phyloP scores from a whole-genome alignment of 352 stramenopile species.

The Phytopythium boreale region DNA sequence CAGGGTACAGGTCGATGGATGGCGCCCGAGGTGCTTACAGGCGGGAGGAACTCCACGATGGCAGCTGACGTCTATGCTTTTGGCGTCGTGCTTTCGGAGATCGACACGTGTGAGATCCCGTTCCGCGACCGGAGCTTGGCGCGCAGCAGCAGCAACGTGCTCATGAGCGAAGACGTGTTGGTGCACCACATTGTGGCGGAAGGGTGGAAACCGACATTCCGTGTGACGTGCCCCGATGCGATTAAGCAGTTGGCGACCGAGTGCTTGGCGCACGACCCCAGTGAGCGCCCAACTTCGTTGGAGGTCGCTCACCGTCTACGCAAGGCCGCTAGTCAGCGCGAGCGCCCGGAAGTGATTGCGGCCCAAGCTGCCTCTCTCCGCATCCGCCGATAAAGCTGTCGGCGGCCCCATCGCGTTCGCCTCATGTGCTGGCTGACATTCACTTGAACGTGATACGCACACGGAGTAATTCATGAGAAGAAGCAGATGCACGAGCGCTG shows the following conservation, averaged over 20 bases:
- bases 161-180: constrained; percentile 34
- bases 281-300: constrained; percentile 34
- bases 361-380: constrained; percentile 25
- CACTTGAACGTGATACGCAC: neutral
- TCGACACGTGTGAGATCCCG: constrained; percentile 66
- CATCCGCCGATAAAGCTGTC: constrained; percentile 16
- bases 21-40: constrained; percentile 78
- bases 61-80: constrained; percentile 88
- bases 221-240: constrained; percentile 32
- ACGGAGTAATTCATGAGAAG: neutral
- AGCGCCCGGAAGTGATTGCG: constrained; percentile 21
- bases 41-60: constrained; percentile 60
- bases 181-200: constrained; percentile 51
- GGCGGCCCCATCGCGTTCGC: too few species aligned
- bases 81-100: constrained; percentile 76
- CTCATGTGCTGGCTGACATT: too few species aligned
- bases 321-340: constrained; percentile 33
- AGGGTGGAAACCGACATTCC: constrained; percentile 47
- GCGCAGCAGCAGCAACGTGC: constrained; percentile 15
- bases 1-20: constrained; percentile 77
- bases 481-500: neutral
- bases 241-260: constrained; percentile 44
- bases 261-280: constrained; percentile 40
- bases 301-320: constrained; percentile 43
- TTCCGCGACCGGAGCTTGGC: constrained; percentile 33